Evolutionary conservation across 1,284 basidiomycete species (phyloP).

Genomic region (Pseudozyma hubeiensis): DNA sequence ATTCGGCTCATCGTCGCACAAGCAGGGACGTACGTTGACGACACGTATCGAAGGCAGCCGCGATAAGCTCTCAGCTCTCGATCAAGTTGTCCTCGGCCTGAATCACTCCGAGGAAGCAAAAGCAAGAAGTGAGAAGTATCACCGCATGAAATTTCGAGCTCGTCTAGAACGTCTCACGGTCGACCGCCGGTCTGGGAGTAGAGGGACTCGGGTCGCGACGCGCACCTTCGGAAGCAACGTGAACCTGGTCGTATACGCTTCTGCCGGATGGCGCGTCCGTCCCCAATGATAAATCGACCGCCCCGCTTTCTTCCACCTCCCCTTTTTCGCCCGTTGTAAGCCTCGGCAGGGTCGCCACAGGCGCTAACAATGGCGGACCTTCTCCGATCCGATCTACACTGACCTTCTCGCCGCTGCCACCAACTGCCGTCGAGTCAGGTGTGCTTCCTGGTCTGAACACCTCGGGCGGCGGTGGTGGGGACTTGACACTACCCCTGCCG

Average conservation of each 20-base stretch:
- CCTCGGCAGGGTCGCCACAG: constrained; percentile 22
- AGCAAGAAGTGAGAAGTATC: too few relatives aligned
- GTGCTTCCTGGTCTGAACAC: not conserved
- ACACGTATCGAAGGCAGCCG: too few relatives aligned
- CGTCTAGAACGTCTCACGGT: constrained; percentile 24
- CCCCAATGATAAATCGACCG: not conserved
- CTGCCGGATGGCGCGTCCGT: not conserved
- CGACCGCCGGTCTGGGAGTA: constrained; percentile 32
- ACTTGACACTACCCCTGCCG: constrained; percentile 6
- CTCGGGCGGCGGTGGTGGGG: constrained; percentile 1
- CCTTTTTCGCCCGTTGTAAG: not conserved
- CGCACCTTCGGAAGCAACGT: not conserved
- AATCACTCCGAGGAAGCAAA: too few relatives aligned
- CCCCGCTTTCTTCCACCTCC: too few relatives aligned
- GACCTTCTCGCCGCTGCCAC: not conserved
- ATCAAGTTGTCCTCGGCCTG: too few relatives aligned
- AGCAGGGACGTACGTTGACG: too few relatives aligned
- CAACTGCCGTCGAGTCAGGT: not conserved
- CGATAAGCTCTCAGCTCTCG: too few relatives aligned
- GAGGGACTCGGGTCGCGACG: constrained; percentile 26
- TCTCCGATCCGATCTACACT: not conserved
- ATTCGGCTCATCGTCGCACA: too few relatives aligned
- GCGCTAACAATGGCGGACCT: constrained; percentile 26
- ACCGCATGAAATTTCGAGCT: too few relatives aligned
- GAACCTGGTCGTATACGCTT: not conserved